Percentiles rank a stretch among this genome's conserved stretches.
phyloP scores from a whole-genome alignment of 2,329 filamentous ascomycete species.

The Aspergillus caelatus region DNA sequence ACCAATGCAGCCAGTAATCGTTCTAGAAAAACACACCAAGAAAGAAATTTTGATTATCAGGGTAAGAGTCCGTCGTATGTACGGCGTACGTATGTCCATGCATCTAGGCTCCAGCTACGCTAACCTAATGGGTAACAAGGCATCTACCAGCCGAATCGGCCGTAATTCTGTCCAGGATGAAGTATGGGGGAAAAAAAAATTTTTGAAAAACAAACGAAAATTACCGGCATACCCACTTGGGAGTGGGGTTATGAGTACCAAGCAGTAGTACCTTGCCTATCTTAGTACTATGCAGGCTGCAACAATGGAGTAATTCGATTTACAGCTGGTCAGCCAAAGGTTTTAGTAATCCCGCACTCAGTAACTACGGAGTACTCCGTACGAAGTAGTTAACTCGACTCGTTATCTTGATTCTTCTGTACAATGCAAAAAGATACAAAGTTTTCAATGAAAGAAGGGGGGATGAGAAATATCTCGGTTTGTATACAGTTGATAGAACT shows the following conservation, averaged over 20 bases:
- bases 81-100: constrained; percentile 5
- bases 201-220: constrained; percentile 6
- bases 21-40: constrained; percentile 18
- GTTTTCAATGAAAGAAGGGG: neutral
- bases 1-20: constrained; percentile 16
- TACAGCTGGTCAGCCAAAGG: neutral
- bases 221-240: constrained; percentile 19
- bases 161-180: neutral
- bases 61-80: constrained; percentile 8
- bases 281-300: neutral
- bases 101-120: constrained; percentile 5
- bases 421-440: neutral
- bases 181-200: constrained; percentile 8
- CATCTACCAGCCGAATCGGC: neutral
- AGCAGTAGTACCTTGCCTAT: neutral
- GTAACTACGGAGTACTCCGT: no score
- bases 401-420: neutral
- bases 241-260: constrained; percentile 2
- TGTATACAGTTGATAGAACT: neutral
- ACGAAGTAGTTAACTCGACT: no score
- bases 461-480: neutral
- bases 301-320: constrained; percentile 3
- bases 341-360: neutral
- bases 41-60: constrained; percentile 15
- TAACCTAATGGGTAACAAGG: neutral